Conservation (phyloP, 176 grass and related monocot species). For the Carex pumila region DNA sequence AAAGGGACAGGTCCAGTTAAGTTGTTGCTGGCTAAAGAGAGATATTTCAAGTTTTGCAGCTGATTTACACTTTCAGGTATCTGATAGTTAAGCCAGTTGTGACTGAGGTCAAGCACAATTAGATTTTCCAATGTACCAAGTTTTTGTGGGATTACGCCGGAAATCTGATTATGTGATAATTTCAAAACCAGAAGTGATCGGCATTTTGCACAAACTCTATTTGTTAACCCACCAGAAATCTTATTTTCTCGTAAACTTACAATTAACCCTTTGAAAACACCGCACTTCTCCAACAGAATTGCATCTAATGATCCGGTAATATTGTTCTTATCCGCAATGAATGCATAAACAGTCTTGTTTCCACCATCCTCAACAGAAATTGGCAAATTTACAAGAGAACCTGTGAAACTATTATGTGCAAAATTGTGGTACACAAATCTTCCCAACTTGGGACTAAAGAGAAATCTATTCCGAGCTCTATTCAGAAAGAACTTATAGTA, state of each 20-base stretch:
- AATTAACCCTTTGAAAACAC: constrained; percentile 39
- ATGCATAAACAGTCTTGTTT: constrained; percentile 42
- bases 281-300: constrained; percentile 64
- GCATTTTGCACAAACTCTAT: constrained; percentile 41
- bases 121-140: constrained; percentile 49
- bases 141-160: constrained; percentile 58
- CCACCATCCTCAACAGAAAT: constrained; percentile 37
- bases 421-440: constrained; percentile 71
- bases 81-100: constrained; percentile 48
- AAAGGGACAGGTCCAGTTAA: constrained; percentile 52
- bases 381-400: constrained; percentile 47
- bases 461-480: constrained; percentile 7
- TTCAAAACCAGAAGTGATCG: constrained; percentile 59
- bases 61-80: constrained; percentile 61
- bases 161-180: constrained; percentile 62
- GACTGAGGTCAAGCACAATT: constrained; percentile 57
- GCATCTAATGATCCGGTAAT: constrained; percentile 49
- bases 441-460: background rate
- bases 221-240: constrained; percentile 43
- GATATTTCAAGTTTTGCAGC: constrained; percentile 57
- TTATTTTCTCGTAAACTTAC: constrained; percentile 49
- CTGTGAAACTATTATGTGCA: constrained; percentile 58
- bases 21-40: constrained; percentile 66
- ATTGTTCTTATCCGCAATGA: constrained; percentile 54
- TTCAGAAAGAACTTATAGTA: constrained; percentile 34